Conservation (phyloP, 169 alveolate genomes). For the Plasmodium cynomolgi region DNA sequence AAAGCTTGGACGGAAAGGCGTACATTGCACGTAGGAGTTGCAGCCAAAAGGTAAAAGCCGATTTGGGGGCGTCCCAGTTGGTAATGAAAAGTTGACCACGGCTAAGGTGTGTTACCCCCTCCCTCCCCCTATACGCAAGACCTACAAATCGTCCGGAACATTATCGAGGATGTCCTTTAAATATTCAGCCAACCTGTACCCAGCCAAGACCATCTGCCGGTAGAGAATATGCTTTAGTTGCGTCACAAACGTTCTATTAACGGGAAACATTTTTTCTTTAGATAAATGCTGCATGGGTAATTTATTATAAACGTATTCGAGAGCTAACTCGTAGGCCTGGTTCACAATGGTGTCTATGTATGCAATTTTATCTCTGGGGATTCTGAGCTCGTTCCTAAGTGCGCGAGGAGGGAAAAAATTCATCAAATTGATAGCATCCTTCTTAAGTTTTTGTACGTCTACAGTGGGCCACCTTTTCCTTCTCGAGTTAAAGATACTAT, state of each 20-base stretch:
- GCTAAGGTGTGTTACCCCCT: neutral
- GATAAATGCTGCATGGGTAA: neutral
- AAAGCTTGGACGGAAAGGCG: neutral
- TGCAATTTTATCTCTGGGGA: slow-evolving; percentile 14
- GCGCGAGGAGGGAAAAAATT: neutral
- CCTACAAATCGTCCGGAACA: slow-evolving; percentile 27
- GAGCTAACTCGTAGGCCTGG: slow-evolving; percentile 21
- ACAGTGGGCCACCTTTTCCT: slow-evolving; percentile 18
- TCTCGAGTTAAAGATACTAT: slow-evolving; percentile 30
- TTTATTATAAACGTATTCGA: slow-evolving; percentile 6
- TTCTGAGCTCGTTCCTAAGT: neutral
- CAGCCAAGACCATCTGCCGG: slow-evolving; percentile 30
- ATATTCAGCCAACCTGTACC: slow-evolving; percentile 31
- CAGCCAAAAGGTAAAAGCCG: neutral
- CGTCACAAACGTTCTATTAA: neutral
- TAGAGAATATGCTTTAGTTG: slow-evolving; percentile 10
- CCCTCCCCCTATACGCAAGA: neutral
- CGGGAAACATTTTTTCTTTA: neutral
- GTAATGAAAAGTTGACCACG: neutral
- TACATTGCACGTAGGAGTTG: neutral
- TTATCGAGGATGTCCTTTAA: slow-evolving; percentile 30
- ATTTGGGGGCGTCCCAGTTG: neutral
- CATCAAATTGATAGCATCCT: neutral
- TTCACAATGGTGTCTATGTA: slow-evolving; percentile 24
- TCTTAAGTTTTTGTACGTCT: neutral